These are phyloP conservation scores for Eucalyptus cloeziana DNA, from an alignment of 345 rosid species.

Conservation along the genomic window DNA sequence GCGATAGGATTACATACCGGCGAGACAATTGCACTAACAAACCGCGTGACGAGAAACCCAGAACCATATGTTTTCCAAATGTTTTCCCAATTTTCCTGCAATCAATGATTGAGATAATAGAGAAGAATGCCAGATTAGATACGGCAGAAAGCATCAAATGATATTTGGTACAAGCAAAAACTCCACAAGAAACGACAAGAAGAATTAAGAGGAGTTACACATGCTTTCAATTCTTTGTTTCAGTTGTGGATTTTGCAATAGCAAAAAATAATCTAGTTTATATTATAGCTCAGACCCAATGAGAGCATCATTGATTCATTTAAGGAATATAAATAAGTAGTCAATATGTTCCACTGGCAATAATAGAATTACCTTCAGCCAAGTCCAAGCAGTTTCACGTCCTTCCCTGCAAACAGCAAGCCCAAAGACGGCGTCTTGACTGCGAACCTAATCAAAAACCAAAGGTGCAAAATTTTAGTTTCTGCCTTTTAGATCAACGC, in stretches of 20 bases:
- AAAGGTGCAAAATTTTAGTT: not conserved
- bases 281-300: not conserved
- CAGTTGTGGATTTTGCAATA: not conserved
- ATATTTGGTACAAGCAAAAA: not conserved
- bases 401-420: constrained; percentile 71
- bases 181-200: not conserved
- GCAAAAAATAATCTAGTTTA: not conserved
- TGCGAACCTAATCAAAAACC: constrained; percentile 45
- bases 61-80: constrained; percentile 61
- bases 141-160: not conserved
- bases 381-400: constrained; percentile 88
- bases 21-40: constrained; percentile 63
- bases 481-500: not conserved
- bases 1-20: constrained; percentile 33
- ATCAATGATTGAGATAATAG: not conserved
- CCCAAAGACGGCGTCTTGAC: constrained; percentile 77
- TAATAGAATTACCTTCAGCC: constrained; percentile 51
- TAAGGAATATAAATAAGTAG: not conserved
- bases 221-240: not conserved
- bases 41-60: constrained; percentile 67
- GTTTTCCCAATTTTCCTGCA: constrained; percentile 69
- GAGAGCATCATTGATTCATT: not conserved
- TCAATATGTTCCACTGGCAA: not conserved
- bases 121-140: not conserved
- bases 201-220: not conserved